These are phyloP conservation scores for Suhomyces emberorum DNA, from an alignment of 805 yeast species.

Conservation along the genomic window DNA sequence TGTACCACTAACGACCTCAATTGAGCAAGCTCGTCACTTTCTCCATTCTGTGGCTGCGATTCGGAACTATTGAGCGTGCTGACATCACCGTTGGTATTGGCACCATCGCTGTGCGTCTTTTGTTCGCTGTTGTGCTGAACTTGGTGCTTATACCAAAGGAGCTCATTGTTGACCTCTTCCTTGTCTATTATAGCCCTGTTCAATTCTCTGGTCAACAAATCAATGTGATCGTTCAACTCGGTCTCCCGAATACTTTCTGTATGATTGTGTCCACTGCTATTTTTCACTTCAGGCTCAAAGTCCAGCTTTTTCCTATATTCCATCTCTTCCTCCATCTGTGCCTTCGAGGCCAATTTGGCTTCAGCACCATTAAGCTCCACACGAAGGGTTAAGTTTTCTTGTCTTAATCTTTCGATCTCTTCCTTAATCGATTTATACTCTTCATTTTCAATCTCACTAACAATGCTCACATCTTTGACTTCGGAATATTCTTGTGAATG, in stretches of 20 bases:
- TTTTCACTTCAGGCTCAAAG: neutral
- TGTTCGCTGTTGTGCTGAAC: neutral
- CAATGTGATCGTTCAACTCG: conserved; percentile 8
- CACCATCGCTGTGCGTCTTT: neutral
- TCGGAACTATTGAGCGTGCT: neutral
- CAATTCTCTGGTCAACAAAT: conserved; percentile 9
- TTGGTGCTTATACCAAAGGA: neutral
- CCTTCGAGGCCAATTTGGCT: neutral
- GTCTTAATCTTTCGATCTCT: conserved; percentile 11
- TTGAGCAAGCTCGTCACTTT: neutral
- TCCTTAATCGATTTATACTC: conserved; percentile 1
- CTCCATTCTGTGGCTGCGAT: neutral
- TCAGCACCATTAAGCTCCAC: conserved; percentile 12
- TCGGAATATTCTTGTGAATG: conserved; percentile 20
- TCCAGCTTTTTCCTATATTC: neutral
- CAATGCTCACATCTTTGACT: neutral
- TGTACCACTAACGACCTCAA: neutral
- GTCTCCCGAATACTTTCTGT: neutral
- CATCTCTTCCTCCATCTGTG: neutral
- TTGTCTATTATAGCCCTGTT: conserved; percentile 5
- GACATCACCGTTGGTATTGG: neutral
- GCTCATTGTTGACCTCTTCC: conserved; percentile 4
- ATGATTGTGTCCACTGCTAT: neutral
- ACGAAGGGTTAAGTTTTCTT: conserved; percentile 15
- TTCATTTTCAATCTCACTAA: conserved; percentile 1